Evolutionary conservation across 768 basidiomycete species (phyloP).

Genomic region (Amanita pallidorosea): DNA sequence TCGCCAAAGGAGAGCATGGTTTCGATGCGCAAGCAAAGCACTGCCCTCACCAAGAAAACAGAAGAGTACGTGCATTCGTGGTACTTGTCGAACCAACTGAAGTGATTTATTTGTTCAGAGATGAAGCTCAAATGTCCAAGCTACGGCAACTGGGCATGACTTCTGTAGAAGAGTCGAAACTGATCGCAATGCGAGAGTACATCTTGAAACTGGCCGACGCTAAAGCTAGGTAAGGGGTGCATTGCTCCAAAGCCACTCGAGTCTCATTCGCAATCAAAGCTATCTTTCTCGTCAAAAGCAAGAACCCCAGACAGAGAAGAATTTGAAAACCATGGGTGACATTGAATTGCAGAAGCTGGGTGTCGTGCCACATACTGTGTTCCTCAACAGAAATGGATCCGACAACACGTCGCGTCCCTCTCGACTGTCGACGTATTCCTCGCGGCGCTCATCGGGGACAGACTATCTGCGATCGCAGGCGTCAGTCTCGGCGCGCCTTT

Average conservation of each 20-base stretch:
- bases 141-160: slow-evolving; percentile 87
- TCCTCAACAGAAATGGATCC: slow-evolving; percentile 47
- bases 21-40: slow-evolving; percentile 44
- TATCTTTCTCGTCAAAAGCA: slow-evolving; percentile 54
- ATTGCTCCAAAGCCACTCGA: not conserved
- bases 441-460: slow-evolving; percentile 27
- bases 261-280: slow-evolving; percentile 22
- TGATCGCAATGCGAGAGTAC: slow-evolving; percentile 84
- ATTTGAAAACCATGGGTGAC: slow-evolving; percentile 51
- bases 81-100: not conserved
- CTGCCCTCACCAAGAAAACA: slow-evolving; percentile 40
- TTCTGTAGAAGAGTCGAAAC: slow-evolving; percentile 68
- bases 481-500: slow-evolving; percentile 37
- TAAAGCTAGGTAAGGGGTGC: slow-evolving; percentile 49
- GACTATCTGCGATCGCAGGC: slow-evolving; percentile 26
- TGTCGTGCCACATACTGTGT: slow-evolving; percentile 86
- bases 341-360: slow-evolving; percentile 81
- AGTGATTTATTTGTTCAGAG: slow-evolving; percentile 31
- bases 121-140: slow-evolving; percentile 65
- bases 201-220: slow-evolving; percentile 75
- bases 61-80: slow-evolving; percentile 58
- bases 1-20: slow-evolving; percentile 66
- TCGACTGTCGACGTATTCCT: slow-evolving; percentile 24
- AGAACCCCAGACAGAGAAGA: slow-evolving; percentile 54
- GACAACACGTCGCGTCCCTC: slow-evolving; percentile 30